Conservation (phyloP, 495 filamentous ascomycete genomes). For the Penicillium longicatenatum region DNA sequence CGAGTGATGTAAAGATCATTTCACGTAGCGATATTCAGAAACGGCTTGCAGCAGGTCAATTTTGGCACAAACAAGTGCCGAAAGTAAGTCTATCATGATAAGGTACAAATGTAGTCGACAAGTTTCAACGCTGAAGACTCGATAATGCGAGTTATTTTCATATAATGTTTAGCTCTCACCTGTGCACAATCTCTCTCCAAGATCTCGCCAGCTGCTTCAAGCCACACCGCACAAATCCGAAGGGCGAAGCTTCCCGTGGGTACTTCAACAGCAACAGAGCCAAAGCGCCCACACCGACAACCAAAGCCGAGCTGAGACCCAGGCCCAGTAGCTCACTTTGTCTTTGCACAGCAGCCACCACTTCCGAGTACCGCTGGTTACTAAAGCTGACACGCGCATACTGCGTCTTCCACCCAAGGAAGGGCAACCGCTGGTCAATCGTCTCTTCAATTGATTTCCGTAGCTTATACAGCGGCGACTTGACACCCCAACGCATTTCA, state of each 20-base stretch:
- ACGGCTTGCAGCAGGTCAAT: neutral
- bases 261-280: constrained; percentile 37
- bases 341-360: constrained; percentile 62
- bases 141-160: neutral
- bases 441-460: constrained; percentile 86
- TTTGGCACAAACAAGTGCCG: neutral
- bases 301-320: constrained; percentile 31
- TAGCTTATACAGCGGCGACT: constrained; percentile 69
- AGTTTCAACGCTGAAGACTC: neutral
- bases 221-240: constrained; percentile 9
- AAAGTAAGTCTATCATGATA: constrained; percentile 1
- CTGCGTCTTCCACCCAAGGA: constrained; percentile 84
- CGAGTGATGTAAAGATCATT: neutral
- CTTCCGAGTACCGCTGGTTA: constrained; percentile 86
- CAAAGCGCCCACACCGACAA: constrained; percentile 26
- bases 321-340: constrained; percentile 65
- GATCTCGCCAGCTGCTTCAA: constrained; percentile 14
- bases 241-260: constrained; percentile 25
- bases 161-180: neutral
- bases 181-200: constrained; percentile 7
- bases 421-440: constrained; percentile 73
- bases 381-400: constrained; percentile 93
- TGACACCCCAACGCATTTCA: constrained; percentile 87
- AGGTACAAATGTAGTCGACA: neutral
- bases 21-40: neutral